Percentiles rank a stretch among this genome's conserved stretches.
Conservation (phyloP, 2,329 filamentous ascomycete species). For the Clonostachys byssicola region DNA sequence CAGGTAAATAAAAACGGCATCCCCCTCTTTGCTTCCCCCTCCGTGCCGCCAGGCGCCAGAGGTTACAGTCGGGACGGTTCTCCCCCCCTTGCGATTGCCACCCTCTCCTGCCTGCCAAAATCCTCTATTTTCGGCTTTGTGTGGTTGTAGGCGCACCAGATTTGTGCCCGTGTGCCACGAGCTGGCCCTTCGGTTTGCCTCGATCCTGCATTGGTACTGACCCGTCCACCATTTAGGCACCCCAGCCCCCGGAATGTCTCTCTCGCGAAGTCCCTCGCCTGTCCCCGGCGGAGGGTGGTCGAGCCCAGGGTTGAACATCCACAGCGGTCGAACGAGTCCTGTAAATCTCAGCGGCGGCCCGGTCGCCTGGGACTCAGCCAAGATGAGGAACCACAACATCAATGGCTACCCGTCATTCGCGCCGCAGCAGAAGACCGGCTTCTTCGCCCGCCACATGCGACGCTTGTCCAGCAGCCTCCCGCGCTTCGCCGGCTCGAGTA, state of each 20-base stretch:
- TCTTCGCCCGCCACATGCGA: constrained; percentile 82
- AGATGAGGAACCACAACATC: constrained; percentile 69
- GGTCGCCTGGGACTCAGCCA: constrained; percentile 79
- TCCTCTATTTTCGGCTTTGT: background rate
- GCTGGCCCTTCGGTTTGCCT: no score
- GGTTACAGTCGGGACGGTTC: no score
- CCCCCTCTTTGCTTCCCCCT: constrained; percentile 2
- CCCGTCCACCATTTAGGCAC: constrained; percentile 34
- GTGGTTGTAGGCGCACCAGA: background rate
- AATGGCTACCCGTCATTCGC: constrained; percentile 76
- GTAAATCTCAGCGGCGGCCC: constrained; percentile 49
- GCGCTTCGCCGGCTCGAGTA: constrained; percentile 51
- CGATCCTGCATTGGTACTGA: no score
- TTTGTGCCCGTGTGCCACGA: background rate
- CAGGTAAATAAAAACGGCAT: constrained; percentile 38
- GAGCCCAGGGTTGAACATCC: constrained; percentile 72
- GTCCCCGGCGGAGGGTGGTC: constrained; percentile 83
- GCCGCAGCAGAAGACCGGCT: constrained; percentile 71
- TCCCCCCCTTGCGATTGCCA: background rate
- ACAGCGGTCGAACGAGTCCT: constrained; percentile 68
- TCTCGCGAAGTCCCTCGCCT: constrained; percentile 85
- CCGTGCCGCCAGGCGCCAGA: background rate
- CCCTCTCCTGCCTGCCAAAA: background rate
- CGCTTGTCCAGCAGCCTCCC: constrained; percentile 77
- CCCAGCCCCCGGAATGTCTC: constrained; percentile 64